Conservation (phyloP, 768 basidiomycete species). For the Tubosaeta brunneosetosa region DNA sequence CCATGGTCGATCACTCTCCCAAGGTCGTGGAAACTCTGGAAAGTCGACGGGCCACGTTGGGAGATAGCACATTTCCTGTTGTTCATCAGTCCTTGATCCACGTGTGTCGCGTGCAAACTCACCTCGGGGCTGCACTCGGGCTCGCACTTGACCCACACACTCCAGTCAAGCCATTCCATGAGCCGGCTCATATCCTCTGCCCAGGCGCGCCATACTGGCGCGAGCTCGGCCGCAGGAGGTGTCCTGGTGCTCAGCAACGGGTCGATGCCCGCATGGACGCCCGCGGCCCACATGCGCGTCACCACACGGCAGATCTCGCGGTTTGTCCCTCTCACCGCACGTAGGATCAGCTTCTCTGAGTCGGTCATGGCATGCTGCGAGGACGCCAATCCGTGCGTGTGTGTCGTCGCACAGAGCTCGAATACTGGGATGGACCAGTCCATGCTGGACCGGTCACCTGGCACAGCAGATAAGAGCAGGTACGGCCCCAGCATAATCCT, state of each 20-base stretch:
- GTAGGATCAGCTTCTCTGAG: neutral
- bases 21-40: neutral
- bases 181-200: neutral
- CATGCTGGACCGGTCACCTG: neutral
- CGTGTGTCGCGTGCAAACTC: neutral
- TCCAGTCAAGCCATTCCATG: neutral
- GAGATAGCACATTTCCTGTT: neutral
- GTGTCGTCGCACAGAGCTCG: neutral
- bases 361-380: neutral
- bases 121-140: neutral
- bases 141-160: neutral
- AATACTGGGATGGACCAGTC: conserved; percentile 22
- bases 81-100: neutral
- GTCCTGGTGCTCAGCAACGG: neutral
- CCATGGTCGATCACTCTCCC: neutral
- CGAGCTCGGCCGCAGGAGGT: neutral
- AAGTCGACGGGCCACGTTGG: neutral
- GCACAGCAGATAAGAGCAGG: conserved; percentile 14
- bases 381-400: neutral
- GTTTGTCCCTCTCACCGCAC: neutral
- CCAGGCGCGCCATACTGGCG: neutral
- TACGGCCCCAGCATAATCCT: conserved; percentile 29
- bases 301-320: neutral
- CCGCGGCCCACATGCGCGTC: neutral
- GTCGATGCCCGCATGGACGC: neutral